Conservation (phyloP, 2,329 filamentous ascomycete species). For the Catunica adiposa region DNA sequence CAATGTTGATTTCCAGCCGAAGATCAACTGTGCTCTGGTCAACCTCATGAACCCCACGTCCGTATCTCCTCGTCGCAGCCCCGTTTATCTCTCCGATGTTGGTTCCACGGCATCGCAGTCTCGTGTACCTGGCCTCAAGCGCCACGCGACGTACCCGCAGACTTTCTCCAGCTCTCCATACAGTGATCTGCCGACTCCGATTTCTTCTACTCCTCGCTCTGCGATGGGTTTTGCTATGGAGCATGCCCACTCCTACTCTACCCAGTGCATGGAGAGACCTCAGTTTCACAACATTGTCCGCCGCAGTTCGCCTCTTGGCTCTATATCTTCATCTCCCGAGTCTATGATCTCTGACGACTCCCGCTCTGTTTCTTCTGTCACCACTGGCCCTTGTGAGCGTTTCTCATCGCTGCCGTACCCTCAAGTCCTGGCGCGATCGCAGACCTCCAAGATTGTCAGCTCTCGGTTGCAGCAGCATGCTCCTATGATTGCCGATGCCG, state of each 20-base stretch:
- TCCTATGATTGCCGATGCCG: constrained; percentile 20
- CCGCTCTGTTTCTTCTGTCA: constrained; percentile 24
- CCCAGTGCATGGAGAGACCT: constrained; percentile 27
- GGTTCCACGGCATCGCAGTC: constrained; percentile 4
- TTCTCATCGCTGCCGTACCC: constrained; percentile 42
- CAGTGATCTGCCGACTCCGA: constrained; percentile 28
- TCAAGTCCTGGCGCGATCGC: constrained; percentile 25
- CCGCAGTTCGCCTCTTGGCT: constrained; percentile 31
- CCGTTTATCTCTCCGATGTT: neutral
- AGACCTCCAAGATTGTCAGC: constrained; percentile 40
- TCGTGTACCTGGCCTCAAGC: constrained; percentile 20
- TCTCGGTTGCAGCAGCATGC: constrained; percentile 25
- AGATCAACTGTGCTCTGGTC: neutral
- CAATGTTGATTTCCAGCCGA: constrained; percentile 30
- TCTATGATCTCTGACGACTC: constrained; percentile 51
- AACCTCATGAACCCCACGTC: neutral
- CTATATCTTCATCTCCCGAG: constrained; percentile 47
- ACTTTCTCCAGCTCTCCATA: constrained; percentile 32
- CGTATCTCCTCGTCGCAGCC: neutral
- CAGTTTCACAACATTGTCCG: constrained; percentile 38
- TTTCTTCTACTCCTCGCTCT: constrained; percentile 39
- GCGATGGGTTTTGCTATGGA: constrained; percentile 46
- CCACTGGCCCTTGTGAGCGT: neutral
- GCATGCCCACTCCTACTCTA: constrained; percentile 28
- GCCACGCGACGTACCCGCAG: constrained; percentile 25